Conservation (phyloP, 257 asterid genomes). For the Capsicum rhomboideum region DNA sequence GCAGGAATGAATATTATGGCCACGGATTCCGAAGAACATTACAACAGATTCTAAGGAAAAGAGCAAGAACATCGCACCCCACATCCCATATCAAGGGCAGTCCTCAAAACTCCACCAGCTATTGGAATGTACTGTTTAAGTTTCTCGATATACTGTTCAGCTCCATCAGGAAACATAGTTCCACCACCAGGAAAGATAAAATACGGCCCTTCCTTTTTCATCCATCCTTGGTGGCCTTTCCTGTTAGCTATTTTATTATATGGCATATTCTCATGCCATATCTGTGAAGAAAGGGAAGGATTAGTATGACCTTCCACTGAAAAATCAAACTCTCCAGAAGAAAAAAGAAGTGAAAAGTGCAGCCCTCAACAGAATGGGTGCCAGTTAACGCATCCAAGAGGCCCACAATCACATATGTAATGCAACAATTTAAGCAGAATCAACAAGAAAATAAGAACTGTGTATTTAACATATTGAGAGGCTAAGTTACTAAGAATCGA, state of each 20-base stretch:
- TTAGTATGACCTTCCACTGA: not conserved
- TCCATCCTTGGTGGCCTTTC: slow-evolving; percentile 98
- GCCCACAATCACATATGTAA: not conserved
- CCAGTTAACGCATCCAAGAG: not conserved
- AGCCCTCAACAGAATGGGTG: not conserved
- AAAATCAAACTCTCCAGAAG: not conserved
- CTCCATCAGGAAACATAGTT: slow-evolving; percentile 97
- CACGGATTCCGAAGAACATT: not conserved
- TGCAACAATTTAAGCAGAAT: not conserved
- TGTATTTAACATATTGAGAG: not conserved
- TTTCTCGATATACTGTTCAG: slow-evolving; percentile 78
- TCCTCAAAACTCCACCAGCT: slow-evolving; percentile 76
- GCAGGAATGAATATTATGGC: not conserved
- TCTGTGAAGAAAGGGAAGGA: slow-evolving; percentile 34
- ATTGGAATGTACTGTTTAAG: slow-evolving; percentile 92
- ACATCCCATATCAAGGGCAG: slow-evolving; percentile 99
- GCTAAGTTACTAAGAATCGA: not conserved
- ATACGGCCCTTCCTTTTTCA: slow-evolving; percentile 83
- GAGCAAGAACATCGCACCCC: slow-evolving; percentile 46
- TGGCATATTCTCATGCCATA: slow-evolving; percentile 97
- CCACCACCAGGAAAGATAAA: slow-evolving; percentile 98
- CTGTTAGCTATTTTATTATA: slow-evolving; percentile 88
- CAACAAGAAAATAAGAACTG: not conserved
- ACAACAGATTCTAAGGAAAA: not conserved
- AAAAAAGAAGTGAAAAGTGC: not conserved